Evolutionary conservation across 2,329 filamentous ascomycete genomes (phyloP), one percentile per base, ranked within the genome.

Genomic region (Metarhizium robertsii): DNA sequence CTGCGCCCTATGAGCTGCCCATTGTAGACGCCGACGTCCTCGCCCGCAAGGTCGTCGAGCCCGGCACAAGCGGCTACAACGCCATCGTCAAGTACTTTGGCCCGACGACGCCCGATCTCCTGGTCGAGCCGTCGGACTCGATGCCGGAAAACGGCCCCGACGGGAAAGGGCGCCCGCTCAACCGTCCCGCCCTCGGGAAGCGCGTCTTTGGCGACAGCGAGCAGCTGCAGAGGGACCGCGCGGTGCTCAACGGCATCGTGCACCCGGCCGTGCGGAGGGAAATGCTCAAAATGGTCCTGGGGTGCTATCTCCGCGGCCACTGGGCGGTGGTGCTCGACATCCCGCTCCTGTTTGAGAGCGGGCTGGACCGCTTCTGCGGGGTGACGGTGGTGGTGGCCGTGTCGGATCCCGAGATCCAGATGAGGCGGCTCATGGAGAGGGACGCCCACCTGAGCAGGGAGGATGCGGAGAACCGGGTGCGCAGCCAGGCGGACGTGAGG

Each of bases 311-410:
- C 14, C 72, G 72, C 1, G 92, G 94, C 0, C 69, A 84, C 66
- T 94, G 92, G 90, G 92, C 91, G 0, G 90, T 96, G 4, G 87
- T 99, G 40, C 78, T 97, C 16, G 94, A 99, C 67, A 86, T 99
- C 8, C 94, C 94, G 53, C 75, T 99, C 54, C 78, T 99, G 46
- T 96, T 96, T 64, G 94, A 99, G 76, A 87, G 84, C 62, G 84
- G 85, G 2, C 85, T 96, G 71, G 94, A 99, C 70, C 76, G 84
- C 45, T 82, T 95, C 61, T 96, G 92, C 66, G 91, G 91, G 4
- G 85, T 84, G 0, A 87, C 95, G 16, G 73, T 96, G 58, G 91
- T 99, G 0, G 92, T 97, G 2, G 91, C 87, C 0, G 91, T 97
- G 20, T 77, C 74, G 11, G 89, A 96, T 62, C 86, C 89, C 0